phyloP scores from a whole-genome alignment of 129 eudicot species.

The Chrysanthemum seticuspe region DNA sequence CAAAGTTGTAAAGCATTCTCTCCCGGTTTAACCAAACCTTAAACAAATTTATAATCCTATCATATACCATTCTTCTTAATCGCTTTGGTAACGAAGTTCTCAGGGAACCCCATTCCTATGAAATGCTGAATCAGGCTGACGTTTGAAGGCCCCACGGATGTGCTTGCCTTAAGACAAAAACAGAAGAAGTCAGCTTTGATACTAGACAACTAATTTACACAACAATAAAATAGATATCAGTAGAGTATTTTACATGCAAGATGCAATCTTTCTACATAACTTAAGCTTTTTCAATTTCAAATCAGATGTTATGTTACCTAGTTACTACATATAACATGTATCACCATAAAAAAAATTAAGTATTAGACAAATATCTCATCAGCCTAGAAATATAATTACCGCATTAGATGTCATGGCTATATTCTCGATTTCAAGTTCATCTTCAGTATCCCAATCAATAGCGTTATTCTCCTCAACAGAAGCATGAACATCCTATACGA shows the following conservation, averaged over 20 bases:
- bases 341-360: no score
- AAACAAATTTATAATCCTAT: not conserved
- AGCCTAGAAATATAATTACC: no score
- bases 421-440: slow-evolving; percentile 50
- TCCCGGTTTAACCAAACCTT: not conserved
- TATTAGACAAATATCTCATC: no score
- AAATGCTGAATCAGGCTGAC: slow-evolving; percentile 46
- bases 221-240: no score
- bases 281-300: no score
- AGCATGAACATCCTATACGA: slow-evolving; percentile 42
- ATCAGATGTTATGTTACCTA: no score
- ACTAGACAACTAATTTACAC: no score
- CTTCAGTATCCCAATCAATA: slow-evolving; percentile 73
- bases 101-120: slow-evolving; percentile 65
- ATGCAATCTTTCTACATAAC: no score
- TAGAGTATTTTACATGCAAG: no score
- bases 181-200: no score
- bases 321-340: no score
- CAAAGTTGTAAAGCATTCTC: slow-evolving; percentile 5
- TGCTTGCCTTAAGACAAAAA: slow-evolving; percentile 43
- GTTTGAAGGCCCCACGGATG: slow-evolving; percentile 53
- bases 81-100: slow-evolving; percentile 54
- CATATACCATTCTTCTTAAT: slow-evolving; percentile 68
- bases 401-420: no score
- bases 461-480: slow-evolving; percentile 45